Conservation (phyloP, 495 filamentous ascomycete genomes). For the Cetradonia linearis region DNA sequence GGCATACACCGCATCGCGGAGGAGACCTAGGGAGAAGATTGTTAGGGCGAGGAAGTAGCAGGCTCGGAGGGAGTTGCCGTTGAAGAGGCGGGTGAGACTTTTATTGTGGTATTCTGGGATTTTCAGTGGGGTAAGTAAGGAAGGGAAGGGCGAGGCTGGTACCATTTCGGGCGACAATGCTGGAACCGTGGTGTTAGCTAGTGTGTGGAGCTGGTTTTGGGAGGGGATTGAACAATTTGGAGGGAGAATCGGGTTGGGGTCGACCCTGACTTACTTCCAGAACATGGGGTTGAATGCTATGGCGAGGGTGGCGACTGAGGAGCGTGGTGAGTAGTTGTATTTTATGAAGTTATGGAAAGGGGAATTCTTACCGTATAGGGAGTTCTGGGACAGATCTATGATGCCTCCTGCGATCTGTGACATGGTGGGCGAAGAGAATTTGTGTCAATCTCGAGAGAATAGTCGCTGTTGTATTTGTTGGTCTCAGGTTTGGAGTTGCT, state of each 20-base stretch:
- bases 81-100: constrained; percentile 76
- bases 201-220: constrained; percentile 8
- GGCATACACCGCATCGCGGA: constrained; percentile 65
- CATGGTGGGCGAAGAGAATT: constrained; percentile 4
- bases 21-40: constrained; percentile 84
- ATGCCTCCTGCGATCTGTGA: constrained; percentile 12
- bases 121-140: not conserved
- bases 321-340: not conserved
- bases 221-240: not conserved
- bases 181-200: constrained; percentile 18
- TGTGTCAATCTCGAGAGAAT: not conserved
- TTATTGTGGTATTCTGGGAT: constrained; percentile 77
- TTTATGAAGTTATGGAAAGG: not conserved
- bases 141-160: not conserved
- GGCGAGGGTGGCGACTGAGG: constrained; percentile 37
- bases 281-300: constrained; percentile 49
- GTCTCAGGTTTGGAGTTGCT: not conserved
- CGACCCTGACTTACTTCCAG: constrained; percentile 50
- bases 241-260: not conserved
- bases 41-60: constrained; percentile 83
- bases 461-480: not conserved
- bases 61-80: constrained; percentile 64
- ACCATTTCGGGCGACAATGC: constrained; percentile 13
- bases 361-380: constrained; percentile 33
- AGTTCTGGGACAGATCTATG: constrained; percentile 38